Conservation (phyloP, 2,329 filamentous ascomycete species). For the Geosmithia flava region DNA sequence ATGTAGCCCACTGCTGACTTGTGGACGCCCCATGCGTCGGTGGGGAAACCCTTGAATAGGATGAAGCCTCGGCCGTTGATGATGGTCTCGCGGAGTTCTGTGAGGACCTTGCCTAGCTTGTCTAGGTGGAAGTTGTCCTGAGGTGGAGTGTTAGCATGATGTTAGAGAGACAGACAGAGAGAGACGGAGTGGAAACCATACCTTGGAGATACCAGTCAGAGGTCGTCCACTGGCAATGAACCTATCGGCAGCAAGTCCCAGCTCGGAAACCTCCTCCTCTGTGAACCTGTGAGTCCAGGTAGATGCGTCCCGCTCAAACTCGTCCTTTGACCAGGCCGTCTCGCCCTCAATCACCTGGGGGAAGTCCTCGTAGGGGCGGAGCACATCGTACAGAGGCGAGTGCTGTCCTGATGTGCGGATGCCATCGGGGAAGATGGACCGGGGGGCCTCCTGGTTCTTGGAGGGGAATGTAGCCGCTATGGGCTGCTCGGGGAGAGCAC, state of each 20-base stretch:
- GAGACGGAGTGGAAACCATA: not conserved
- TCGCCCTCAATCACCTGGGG: conserved; percentile 58
- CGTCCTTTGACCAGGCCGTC: conserved; percentile 59
- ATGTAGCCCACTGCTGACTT: conserved; percentile 86
- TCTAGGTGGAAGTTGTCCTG: conserved; percentile 31
- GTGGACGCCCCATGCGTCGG: conserved; percentile 59
- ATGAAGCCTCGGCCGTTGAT: conserved; percentile 83
- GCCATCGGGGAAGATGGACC: conserved; percentile 29
- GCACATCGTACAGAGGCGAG: conserved; percentile 49
- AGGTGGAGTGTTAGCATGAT: not conserved
- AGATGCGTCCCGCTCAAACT: conserved; percentile 50
- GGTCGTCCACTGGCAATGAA: conserved; percentile 55
- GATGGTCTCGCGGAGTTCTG: conserved; percentile 24
- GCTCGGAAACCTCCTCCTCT: conserved; percentile 50
- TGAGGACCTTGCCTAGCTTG: conserved; percentile 21
- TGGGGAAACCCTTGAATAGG: conserved; percentile 77
- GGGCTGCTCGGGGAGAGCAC: conserved; percentile 1
- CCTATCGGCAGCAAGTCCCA: conserved; percentile 52
- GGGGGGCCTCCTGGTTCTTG: conserved; percentile 1
- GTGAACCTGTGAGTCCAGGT: conserved; percentile 64
- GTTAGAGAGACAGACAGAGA: not conserved
- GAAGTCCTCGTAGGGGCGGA: conserved; percentile 59
- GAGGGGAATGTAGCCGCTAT: not conserved
- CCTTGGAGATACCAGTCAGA: conserved; percentile 49
- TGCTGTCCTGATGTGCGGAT: conserved; percentile 56